Evolutionary conservation across 805 yeast species (phyloP).

Genomic region (Candida chilensis): DNA sequence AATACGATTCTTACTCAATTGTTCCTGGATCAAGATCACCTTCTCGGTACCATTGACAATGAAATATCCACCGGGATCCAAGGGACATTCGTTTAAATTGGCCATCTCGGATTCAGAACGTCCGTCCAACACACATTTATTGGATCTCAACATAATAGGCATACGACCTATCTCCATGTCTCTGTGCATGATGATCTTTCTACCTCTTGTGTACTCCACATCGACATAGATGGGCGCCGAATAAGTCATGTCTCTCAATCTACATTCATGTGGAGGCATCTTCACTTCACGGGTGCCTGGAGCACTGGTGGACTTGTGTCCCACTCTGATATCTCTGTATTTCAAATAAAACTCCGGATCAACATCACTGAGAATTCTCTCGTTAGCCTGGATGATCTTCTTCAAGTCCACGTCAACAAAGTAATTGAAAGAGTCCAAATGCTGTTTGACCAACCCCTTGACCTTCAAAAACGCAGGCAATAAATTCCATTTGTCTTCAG

Average conservation of each 20-base stretch:
- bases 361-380: conserved; percentile 82
- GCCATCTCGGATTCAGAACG: conserved; percentile 84
- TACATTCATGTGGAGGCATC: conserved; percentile 89
- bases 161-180: conserved; percentile 94
- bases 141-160: conserved; percentile 97
- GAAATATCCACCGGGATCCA: conserved; percentile 98
- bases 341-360: conserved; percentile 95
- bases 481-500: conserved; percentile 94
- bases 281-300: conserved; percentile 47
- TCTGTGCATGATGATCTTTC: conserved; percentile 81
- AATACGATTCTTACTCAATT: conserved; percentile 91
- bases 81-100: conserved; percentile 80
- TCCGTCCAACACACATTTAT: conserved; percentile 81
- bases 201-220: conserved; percentile 93
- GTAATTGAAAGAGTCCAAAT: conserved; percentile 94
- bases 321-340: conserved; percentile 88
- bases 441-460: conserved; percentile 95
- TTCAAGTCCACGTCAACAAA: conserved; percentile 90
- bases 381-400: conserved; percentile 88
- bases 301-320: conserved; percentile 56
- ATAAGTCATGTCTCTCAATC: conserved; percentile 88
- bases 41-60: conserved; percentile 97
- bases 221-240: conserved; percentile 95
- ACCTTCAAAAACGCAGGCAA: conserved; percentile 93
- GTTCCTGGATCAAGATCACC: conserved; percentile 94